phyloP scores from a whole-genome alignment of 352 stramenopile species.

The Plasmopara halstedii region DNA sequence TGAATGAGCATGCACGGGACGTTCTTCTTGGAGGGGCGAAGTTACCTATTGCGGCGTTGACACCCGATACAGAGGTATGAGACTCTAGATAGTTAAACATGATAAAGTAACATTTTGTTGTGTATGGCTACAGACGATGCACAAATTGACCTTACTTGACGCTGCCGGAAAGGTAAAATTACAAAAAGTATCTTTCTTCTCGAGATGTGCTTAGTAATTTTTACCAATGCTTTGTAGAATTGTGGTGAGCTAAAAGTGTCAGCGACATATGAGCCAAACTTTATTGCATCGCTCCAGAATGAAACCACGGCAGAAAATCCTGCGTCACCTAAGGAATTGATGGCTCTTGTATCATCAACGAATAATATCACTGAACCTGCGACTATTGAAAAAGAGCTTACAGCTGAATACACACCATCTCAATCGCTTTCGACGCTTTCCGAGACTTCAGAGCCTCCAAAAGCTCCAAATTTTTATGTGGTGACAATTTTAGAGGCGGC shows the following conservation, averaged over 20 bases:
- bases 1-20: slow-evolving; percentile 32
- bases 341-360: slow-evolving; percentile 1
- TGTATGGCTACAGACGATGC: slow-evolving; percentile 22
- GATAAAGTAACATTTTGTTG: slow-evolving; percentile 3
- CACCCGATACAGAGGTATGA: slow-evolving; percentile 29
- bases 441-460: neutral
- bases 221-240: neutral
- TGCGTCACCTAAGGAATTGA: slow-evolving; percentile 2
- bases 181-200: neutral
- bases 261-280: slow-evolving; percentile 39
- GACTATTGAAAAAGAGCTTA: slow-evolving; percentile 8
- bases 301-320: slow-evolving; percentile 4
- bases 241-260: slow-evolving; percentile 35
- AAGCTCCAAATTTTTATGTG: slow-evolving; percentile 48
- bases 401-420: neutral
- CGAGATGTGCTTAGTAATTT: neutral
- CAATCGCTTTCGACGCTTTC: too few relatives aligned
- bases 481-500: slow-evolving; percentile 59
- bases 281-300: slow-evolving; percentile 11
- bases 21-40: slow-evolving; percentile 32
- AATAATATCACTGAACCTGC: neutral
- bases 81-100: neutral
- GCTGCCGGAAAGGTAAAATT: slow-evolving; percentile 5
- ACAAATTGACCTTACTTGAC: slow-evolving; percentile 20
- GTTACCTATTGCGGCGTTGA: slow-evolving; percentile 27